Conservation (phyloP, 1,284 basidiomycete species). For the Fomes fomentarius region DNA sequence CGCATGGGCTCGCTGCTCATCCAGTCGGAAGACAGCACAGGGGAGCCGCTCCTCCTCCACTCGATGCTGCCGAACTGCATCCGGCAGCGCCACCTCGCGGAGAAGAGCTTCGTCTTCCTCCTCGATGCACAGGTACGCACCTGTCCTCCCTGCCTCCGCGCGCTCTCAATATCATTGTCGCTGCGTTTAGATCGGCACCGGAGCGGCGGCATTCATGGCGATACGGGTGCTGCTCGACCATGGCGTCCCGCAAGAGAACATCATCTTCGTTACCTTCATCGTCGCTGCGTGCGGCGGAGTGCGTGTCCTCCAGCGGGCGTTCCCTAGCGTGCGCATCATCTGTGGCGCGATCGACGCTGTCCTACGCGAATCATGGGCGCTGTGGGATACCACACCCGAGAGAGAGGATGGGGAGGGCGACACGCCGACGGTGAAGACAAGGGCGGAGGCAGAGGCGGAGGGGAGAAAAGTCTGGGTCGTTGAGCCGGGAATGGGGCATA, state of each 20-base stretch:
- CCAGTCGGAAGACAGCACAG: slow-evolving; percentile 83
- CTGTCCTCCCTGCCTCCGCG: not conserved
- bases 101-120: slow-evolving; percentile 84
- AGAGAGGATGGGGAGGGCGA: slow-evolving; percentile 40
- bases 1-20: slow-evolving; percentile 90
- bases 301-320: slow-evolving; percentile 78
- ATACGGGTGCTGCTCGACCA: slow-evolving; percentile 96
- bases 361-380: slow-evolving; percentile 73
- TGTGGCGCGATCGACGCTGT: slow-evolving; percentile 82
- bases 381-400: slow-evolving; percentile 41
- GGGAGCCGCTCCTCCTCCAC: slow-evolving; percentile 89
- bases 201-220: slow-evolving; percentile 94
- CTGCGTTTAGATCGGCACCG: slow-evolving; percentile 81
- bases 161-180: not conserved
- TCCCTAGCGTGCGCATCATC: slow-evolving; percentile 82
- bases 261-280: slow-evolving; percentile 90
- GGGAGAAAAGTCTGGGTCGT: slow-evolving; percentile 75
- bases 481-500: slow-evolving; percentile 83
- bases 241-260: slow-evolving; percentile 84
- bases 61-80: slow-evolving; percentile 77
- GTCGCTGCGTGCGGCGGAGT: slow-evolving; percentile 82
- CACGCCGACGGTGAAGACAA: slow-evolving; percentile 23
- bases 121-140: slow-evolving; percentile 83
- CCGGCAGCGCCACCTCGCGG: slow-evolving; percentile 65
- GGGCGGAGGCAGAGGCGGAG: slow-evolving; percentile 35